Evolutionary conservation across 2,329 filamentous ascomycete genomes (phyloP).

Genomic region (Ophiocordyceps camponoti-rufipedis): DNA sequence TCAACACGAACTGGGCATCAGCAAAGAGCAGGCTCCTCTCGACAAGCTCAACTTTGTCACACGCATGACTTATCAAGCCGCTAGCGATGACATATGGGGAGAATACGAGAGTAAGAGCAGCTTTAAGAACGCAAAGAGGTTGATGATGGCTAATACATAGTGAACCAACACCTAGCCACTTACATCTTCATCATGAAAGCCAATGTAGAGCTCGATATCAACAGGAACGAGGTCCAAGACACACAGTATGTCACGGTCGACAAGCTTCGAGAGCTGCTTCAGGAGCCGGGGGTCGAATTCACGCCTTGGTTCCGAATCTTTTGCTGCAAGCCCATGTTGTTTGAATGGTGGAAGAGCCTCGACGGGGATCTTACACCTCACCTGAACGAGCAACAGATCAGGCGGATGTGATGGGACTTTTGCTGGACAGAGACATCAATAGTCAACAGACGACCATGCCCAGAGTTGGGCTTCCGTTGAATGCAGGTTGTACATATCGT

Average conservation of each 20-base stretch:
- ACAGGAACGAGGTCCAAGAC: conserved; percentile 76
- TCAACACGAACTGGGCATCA: conserved; percentile 87
- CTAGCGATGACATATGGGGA: conserved; percentile 94
- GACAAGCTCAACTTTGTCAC: conserved; percentile 90
- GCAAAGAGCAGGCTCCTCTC: conserved; percentile 69
- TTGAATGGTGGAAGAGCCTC: conserved; percentile 89
- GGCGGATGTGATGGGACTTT: conserved; percentile 54
- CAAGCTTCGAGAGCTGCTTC: conserved; percentile 70
- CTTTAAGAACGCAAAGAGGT: no score
- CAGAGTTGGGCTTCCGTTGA: no score
- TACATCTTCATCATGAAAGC: conserved; percentile 98
- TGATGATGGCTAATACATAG: no score
- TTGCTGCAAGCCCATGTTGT: conserved; percentile 92
- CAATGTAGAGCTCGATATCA: conserved; percentile 66
- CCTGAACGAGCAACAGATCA: conserved; percentile 68
- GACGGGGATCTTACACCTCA: conserved; percentile 70
- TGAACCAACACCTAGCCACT: no score
- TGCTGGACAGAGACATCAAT: no score
- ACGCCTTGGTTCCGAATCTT: conserved; percentile 99
- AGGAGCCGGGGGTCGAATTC: conserved; percentile 64
- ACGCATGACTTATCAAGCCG: conserved; percentile 93
- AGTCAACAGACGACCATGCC: no score
- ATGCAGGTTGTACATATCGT: no score
- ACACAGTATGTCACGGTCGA: conserved; percentile 70
- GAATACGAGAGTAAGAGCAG: conserved; percentile 75